Base-by-base conservation (phyloP, 2,329 filamentous ascomycete genomes). In the Lecanicillium sp. region DNA sequence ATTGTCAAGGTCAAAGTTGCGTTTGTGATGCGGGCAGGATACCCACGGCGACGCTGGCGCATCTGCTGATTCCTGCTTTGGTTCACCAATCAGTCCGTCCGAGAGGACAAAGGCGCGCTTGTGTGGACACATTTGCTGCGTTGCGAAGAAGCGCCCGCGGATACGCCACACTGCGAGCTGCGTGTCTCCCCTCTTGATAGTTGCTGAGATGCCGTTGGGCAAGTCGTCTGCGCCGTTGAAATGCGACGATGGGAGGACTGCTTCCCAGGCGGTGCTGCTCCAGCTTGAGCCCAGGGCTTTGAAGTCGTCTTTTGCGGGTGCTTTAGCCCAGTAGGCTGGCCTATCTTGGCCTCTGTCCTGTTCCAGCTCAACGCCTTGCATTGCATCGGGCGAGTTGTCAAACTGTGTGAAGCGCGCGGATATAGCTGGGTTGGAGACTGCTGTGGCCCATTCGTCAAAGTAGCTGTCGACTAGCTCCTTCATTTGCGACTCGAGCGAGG, bases 71-170 rank as follows among this genome's bases (percentile, higher is more conserved):
- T 8, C 8, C 25, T 6, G 29, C 12, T n/a, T 41, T 27, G 33
- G 57, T 48, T 86, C 81, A 29, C 89, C 88, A 33, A 95, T 73
- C 8, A 95, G 65, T 2, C 87, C 86, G 55, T 95, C 89, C 0
- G 83, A 83, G 18, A 95, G 75, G n/a, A 89, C 82, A 53, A 95
- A 95, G 1, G 87, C 81, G 9, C 87, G 81, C 63, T 90, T 92
- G 65, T 94, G 87, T 9, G 88, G 88, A 57, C 88, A 95, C 88
- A 95, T 95, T 56, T 95, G 86, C 64, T 95, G 88, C 12, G 83
- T 84, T 42, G 85, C 84, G 59, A 90, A 90, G 68, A 81, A 94
- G 38, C 74, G 75, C 15, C 86, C 87, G 38, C 77, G 75, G 45
- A 94, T 74, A 51, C 87, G 84, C 76, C 89, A 95, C 38, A 95